Conservation (phyloP, 2,329 filamentous ascomycete species). For the Ophiocordyceps robertsii region DNA sequence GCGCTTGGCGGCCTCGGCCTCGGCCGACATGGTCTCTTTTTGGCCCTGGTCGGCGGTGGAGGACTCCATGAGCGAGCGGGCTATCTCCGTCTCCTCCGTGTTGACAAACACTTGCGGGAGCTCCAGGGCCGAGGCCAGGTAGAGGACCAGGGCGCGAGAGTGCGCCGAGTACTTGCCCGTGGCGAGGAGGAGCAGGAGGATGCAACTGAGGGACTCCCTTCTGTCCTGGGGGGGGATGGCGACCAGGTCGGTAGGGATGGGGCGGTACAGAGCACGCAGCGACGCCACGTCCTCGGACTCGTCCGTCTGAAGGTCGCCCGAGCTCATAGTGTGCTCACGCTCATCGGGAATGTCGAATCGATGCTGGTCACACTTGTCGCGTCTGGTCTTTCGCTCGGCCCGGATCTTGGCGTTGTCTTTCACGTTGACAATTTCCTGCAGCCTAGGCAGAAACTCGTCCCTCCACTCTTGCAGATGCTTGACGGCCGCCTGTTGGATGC, state of each 20-base stretch:
- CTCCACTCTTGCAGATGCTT: slow-evolving; percentile 68
- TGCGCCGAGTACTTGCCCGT: slow-evolving; percentile 63
- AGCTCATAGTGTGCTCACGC: slow-evolving; percentile 25
- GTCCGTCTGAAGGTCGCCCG: slow-evolving; percentile 20
- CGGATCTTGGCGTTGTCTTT: slow-evolving; percentile 33
- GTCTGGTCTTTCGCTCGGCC: slow-evolving; percentile 31
- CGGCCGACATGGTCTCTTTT: slow-evolving; percentile 49
- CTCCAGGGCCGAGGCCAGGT: slow-evolving; percentile 53
- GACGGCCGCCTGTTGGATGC: slow-evolving; percentile 40
- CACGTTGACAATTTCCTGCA: slow-evolving; percentile 52
- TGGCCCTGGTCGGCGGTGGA: slow-evolving; percentile 29
- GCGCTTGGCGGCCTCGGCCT: slow-evolving; percentile 62
- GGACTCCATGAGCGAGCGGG: slow-evolving; percentile 58
- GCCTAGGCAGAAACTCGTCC: slow-evolving; percentile 50
- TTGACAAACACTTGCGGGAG: slow-evolving; percentile 49
- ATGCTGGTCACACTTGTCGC: slow-evolving; percentile 19
- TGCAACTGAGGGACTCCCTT: slow-evolving; percentile 51
- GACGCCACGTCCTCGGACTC: slow-evolving; percentile 25
- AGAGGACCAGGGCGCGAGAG: slow-evolving; percentile 54
- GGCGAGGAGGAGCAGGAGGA: slow-evolving; percentile 57
- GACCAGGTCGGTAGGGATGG: slow-evolving; percentile 38
- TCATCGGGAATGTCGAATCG: slow-evolving; percentile 9
- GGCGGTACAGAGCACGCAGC: slow-evolving; percentile 38
- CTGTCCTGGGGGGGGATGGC: slow-evolving; percentile 45
- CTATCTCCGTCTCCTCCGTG: slow-evolving; percentile 61